Evolutionary conservation across 768 basidiomycete genomes (phyloP), one percentile per base, ranked within the genome.

Genomic region (Boletus vinaceobasis): DNA sequence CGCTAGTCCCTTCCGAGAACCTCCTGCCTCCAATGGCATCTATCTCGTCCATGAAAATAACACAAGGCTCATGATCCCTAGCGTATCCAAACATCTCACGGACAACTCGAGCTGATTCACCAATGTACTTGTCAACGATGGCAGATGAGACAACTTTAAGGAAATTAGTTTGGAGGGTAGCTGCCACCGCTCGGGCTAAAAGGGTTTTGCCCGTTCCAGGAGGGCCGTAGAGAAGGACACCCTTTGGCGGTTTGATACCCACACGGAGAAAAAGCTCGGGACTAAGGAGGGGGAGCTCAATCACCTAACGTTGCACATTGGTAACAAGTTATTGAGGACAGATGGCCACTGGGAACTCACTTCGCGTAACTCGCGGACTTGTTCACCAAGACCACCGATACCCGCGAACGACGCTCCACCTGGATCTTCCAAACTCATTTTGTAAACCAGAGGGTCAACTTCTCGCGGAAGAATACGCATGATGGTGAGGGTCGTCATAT

Each of bases 1-100:
- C 96, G 70, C 89, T 92, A 5, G 96, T 98, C 31, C 97, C 96
- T 71, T 99, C 97, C 5, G 88, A 91, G 81, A 90, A 90, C 42
- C 88, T 74, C 56, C 88, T 74, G 3, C 97, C 96, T 63, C 97
- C 97, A 58, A 98, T 99, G 31, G 97, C 97, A 71, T 99, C 97
- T 64, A 93, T 93, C 73, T 93, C 91, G 67, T 93, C 95, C 94
- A 98, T 97, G 77, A 97, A 97, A 63, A 97, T 97, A 53, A 97
- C 93, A 69, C 93, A 98, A 43, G 97, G 97, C 72, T 98, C 97
- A 68, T 99, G 95, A 71, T 99, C 96, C 57, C 79, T 82, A 13
- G 97, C 97, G 71, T 98, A 99, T 26, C 92, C 94, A 66, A 99
- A 99, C 97, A 99, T 98, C 72, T 99, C 97, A 61, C 97, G 83